Evolutionary conservation across 352 stramenopile species (phyloP).

Genomic region (Paralagenidium karlingii): DNA sequence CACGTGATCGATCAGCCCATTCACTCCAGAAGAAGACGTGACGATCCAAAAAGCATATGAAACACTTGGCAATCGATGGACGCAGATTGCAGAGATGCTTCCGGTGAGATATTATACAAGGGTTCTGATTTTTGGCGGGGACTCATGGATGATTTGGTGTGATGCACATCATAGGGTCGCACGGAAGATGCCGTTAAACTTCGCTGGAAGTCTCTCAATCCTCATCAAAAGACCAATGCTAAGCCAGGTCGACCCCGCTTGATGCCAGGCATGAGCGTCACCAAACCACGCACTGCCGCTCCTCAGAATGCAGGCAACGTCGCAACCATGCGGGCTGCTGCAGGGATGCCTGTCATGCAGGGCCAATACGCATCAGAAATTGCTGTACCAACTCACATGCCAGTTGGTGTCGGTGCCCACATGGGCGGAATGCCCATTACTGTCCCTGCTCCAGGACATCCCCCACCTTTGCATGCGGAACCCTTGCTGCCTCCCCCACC

Average conservation of each 20-base stretch:
- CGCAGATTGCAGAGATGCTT: conserved; percentile 54
- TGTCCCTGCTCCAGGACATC: not conserved
- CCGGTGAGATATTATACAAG: too few relatives aligned
- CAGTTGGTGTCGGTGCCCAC: too few relatives aligned
- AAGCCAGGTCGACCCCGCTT: conserved; percentile 58
- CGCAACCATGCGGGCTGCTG: conserved; percentile 20
- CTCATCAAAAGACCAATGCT: conserved; percentile 54
- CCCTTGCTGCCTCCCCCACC: too few relatives aligned
- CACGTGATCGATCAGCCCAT: conserved; percentile 20
- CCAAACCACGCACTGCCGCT: conserved; percentile 21
- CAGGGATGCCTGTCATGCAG: conserved; percentile 12
- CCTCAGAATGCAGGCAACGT: conserved; percentile 45
- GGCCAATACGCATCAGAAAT: too few relatives aligned
- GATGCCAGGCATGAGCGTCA: conserved; percentile 35
- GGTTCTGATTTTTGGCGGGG: not conserved
- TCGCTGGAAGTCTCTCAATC: conserved; percentile 63
- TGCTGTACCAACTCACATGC: too few relatives aligned
- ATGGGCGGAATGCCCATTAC: too few relatives aligned
- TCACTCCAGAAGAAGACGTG: conserved; percentile 87
- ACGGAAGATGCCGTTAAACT: conserved; percentile 84
- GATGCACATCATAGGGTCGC: conserved; percentile 16
- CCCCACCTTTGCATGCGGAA: not conserved
- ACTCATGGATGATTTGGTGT: not conserved
- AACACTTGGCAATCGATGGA: conserved; percentile 91
- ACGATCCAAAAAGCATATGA: conserved; percentile 87